These are phyloP conservation scores for Phytomonas sp. DNA, from an alignment of 208 protist species.

Conservation along the genomic window DNA sequence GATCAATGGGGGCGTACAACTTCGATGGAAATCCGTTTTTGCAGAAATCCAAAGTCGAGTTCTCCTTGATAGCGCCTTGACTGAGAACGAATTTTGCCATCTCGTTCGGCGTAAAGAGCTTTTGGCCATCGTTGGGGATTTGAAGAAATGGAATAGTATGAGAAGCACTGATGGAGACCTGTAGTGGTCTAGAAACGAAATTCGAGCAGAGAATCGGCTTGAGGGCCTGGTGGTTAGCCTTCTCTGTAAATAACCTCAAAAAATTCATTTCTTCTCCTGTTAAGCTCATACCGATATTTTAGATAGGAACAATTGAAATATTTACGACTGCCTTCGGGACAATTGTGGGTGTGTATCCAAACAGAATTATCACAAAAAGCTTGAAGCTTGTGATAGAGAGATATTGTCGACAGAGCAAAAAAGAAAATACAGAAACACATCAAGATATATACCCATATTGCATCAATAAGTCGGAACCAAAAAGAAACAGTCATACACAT, in stretches of 20 bases:
- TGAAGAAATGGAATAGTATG: constrained; percentile 58
- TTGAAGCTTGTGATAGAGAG: neutral
- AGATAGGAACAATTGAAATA: neutral
- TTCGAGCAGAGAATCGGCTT: constrained; percentile 66
- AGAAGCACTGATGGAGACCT: constrained; percentile 53
- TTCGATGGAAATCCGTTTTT: neutral
- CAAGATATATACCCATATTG: neutral
- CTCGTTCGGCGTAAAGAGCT: constrained; percentile 67
- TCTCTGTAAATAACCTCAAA: constrained; percentile 71
- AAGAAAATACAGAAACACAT: neutral
- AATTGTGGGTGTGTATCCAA: neutral
- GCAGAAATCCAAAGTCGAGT: constrained; percentile 1
- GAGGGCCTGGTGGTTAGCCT: constrained; percentile 84
- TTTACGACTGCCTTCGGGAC: neutral
- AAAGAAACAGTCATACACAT: neutral
- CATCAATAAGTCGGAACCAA: neutral
- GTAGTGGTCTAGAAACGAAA: constrained; percentile 39
- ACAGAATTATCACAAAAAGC: neutral
- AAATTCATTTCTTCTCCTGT: constrained; percentile 11
- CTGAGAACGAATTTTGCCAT: constrained; percentile 34
- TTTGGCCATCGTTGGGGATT: constrained; percentile 32
- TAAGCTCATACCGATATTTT: neutral
- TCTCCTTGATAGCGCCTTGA: constrained; percentile 5
- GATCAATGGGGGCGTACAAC: neutral
- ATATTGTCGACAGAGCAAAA: neutral